Evolutionary conservation across 2,329 filamentous ascomycete genomes (phyloP).

Genomic region (Diplocarpon mali): DNA sequence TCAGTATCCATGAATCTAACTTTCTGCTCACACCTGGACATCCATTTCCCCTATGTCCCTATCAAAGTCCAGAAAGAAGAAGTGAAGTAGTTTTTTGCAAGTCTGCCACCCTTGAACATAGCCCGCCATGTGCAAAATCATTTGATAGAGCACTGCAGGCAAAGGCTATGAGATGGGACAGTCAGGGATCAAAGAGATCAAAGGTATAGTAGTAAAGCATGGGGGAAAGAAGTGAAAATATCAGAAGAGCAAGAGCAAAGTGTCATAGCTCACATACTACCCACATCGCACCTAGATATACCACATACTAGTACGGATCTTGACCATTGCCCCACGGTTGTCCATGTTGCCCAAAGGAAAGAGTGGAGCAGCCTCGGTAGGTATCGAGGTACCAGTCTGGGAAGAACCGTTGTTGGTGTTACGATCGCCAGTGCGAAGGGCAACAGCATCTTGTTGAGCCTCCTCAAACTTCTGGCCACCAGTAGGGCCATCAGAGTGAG

Average conservation of each 20-base stretch:
- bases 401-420: constrained; percentile 12
- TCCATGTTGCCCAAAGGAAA: constrained; percentile 20
- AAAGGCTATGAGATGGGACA: constrained; percentile 3
- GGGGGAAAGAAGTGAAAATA: constrained; percentile 11
- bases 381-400: constrained; percentile 12
- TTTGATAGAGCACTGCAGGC: constrained; percentile 4
- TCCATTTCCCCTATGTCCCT: constrained; percentile 2
- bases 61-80: constrained; percentile 10
- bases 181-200: constrained; percentile 12
- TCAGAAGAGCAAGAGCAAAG: constrained; percentile 11
- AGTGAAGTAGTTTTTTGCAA: constrained; percentile 12
- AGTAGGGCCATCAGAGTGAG: constrained; percentile 34
- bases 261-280: constrained; percentile 7
- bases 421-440: not conserved
- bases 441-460: constrained; percentile 1
- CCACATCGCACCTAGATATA: constrained; percentile 21
- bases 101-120: constrained; percentile 6
- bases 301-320: constrained; percentile 26
- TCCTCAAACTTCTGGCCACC: constrained; percentile 33
- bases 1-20: constrained; percentile 1
- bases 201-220: constrained; percentile 13
- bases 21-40: not conserved
- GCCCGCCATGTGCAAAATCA: constrained; percentile 5
- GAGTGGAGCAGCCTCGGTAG: constrained; percentile 17
- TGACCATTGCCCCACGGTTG: constrained; percentile 3